These are phyloP conservation scores for Astrephomene gubernaculifera DNA, from an alignment of 139 green algal species.

Conservation along the genomic window DNA sequence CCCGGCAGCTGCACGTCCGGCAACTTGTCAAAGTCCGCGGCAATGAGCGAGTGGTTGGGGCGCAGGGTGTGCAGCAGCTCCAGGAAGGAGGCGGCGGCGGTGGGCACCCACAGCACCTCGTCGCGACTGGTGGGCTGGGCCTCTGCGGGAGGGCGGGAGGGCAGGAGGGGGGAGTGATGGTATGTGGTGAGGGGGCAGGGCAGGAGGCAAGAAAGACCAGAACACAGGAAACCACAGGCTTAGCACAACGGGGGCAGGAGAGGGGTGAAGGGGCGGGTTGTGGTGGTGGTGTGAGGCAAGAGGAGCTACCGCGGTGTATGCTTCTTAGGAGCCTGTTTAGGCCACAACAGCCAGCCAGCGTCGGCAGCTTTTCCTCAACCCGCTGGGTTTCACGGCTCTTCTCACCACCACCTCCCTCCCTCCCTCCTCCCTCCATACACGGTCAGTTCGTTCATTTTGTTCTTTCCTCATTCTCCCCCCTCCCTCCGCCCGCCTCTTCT, in stretches of 20 bases:
- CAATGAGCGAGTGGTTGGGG: conserved; percentile 81
- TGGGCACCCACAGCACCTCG: conserved; percentile 77
- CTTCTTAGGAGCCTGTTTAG: no score
- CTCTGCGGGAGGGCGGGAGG: background rate
- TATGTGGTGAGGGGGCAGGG: background rate
- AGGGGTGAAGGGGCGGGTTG: background rate
- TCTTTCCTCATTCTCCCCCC: background rate
- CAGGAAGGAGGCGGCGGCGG: conserved; percentile 73
- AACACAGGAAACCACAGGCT: no score
- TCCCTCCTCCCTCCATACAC: background rate
- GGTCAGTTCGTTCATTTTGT: background rate
- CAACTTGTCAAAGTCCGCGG: conserved; percentile 88
- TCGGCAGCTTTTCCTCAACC: no score
- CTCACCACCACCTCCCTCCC: background rate
- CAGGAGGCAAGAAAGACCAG: no score
- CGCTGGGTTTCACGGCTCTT: background rate
- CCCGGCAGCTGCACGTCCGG: conserved; percentile 82
- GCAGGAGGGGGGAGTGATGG: background rate
- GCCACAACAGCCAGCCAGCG: no score
- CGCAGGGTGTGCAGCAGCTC: conserved; percentile 73
- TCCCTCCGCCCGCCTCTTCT: background rate
- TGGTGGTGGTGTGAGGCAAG: background rate
- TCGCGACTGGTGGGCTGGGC: conserved; percentile 7
- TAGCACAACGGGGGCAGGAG: background rate
- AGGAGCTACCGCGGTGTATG: background rate